These are phyloP conservation scores for Phaeosphaeria sp. DNA, from an alignment of 2,329 filamentous ascomycete genomes.

Conservation along the genomic window DNA sequence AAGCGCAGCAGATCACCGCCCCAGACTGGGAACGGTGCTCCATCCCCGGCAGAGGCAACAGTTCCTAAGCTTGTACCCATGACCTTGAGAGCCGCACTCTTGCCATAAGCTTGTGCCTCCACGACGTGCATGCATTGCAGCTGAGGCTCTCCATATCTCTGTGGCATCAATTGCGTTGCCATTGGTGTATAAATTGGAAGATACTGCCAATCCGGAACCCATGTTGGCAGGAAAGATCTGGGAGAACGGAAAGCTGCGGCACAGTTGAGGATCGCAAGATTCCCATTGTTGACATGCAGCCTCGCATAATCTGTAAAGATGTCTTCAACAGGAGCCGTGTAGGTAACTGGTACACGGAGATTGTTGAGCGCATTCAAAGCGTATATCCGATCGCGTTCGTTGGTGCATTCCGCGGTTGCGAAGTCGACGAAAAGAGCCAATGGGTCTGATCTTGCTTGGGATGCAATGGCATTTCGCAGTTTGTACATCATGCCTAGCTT, in stretches of 20 bases:
- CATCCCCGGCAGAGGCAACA: not conserved
- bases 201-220: slow-evolving; percentile 4
- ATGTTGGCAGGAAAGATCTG: not conserved
- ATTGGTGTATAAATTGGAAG: slow-evolving; percentile 1
- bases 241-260: not conserved
- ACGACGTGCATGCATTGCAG: not conserved
- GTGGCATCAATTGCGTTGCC: not conserved
- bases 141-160: not conserved
- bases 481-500: slow-evolving; percentile 5
- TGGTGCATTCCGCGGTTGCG: not conserved
- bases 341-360: not conserved
- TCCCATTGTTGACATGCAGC: not conserved
- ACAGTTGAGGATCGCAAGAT: slow-evolving; percentile 4
- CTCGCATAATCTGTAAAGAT: slow-evolving; percentile 1
- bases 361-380: slow-evolving; percentile 1
- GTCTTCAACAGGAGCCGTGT: not conserved
- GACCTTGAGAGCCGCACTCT: not conserved
- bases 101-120: not conserved
- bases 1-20: slow-evolving; percentile 1
- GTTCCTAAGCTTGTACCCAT: not conserved
- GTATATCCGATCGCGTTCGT: slow-evolving; percentile 4
- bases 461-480: not conserved
- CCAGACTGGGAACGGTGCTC: slow-evolving; percentile 1
- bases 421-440: slow-evolving; percentile 3
- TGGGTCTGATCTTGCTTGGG: not conserved